A percentile compares a stretch with the other conserved stretches of the same genome.
Conservation (phyloP, 2,329 filamentous ascomycete species). For the Penicillium sclerotiorum region DNA sequence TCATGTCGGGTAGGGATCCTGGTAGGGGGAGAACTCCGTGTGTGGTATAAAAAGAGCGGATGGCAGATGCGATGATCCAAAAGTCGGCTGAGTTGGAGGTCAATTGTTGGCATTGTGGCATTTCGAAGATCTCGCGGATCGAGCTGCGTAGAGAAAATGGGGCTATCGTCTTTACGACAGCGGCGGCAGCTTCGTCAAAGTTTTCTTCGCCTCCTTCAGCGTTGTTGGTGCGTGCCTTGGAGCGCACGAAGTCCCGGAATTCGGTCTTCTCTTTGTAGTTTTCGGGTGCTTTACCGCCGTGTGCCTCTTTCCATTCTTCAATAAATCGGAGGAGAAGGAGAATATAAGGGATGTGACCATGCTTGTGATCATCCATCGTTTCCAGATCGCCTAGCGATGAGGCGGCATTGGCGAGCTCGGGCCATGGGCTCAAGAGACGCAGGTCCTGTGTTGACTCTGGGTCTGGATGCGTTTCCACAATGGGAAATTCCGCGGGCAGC, state of each 20-base stretch:
- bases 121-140: constrained; percentile 76
- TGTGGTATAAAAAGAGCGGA: constrained; percentile 73
- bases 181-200: constrained; percentile 86
- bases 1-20: constrained; percentile 94
- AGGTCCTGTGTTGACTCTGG: constrained; percentile 82
- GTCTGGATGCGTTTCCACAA: constrained; percentile 95
- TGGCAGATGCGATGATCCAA: constrained; percentile 84
- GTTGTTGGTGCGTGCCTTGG: constrained; percentile 69
- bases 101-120: constrained; percentile 59
- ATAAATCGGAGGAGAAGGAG: constrained; percentile 81
- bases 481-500: constrained; percentile 78
- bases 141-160: constrained; percentile 67
- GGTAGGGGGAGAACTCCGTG: constrained; percentile 78
- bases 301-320: constrained; percentile 72
- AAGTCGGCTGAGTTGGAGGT: constrained; percentile 64
- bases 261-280: constrained; percentile 83
- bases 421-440: constrained; percentile 82
- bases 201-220: constrained; percentile 93
- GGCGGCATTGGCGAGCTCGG: constrained; percentile 71
- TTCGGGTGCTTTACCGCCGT: constrained; percentile 68
- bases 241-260: constrained; percentile 72
- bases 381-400: constrained; percentile 68
- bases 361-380: constrained; percentile 72
- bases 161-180: constrained; percentile 85
- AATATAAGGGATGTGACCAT: constrained; percentile 89